These are phyloP conservation scores for Eucalyptus cloeziana DNA, from an alignment of 345 rosid genomes.

Conservation along the genomic window DNA sequence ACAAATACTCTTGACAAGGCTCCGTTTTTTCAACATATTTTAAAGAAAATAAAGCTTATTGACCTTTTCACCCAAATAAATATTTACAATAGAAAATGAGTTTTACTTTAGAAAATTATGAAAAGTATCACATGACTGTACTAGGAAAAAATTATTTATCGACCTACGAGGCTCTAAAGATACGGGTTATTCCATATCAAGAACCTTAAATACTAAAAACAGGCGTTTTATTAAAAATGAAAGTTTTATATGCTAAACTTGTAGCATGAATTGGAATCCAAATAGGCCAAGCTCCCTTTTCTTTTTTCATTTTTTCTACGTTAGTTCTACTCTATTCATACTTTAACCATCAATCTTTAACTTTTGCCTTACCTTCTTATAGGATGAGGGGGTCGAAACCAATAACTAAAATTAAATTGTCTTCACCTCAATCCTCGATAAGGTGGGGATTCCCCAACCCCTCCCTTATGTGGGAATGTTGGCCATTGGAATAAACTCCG, in stretches of 20 bases:
- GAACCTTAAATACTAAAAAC: background rate
- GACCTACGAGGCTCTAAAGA: background rate
- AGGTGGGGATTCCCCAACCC: too few relatives aligned
- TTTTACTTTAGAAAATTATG: background rate
- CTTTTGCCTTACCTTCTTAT: too few relatives aligned
- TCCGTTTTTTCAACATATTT: background rate
- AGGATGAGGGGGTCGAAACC: too few relatives aligned
- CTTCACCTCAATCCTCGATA: fast-evolving
- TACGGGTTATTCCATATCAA: background rate
- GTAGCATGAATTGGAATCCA: background rate
- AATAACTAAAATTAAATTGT: too few relatives aligned
- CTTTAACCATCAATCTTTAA: too few relatives aligned
- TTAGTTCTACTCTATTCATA: too few relatives aligned
- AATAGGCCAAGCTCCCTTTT: background rate
- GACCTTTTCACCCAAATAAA: background rate
- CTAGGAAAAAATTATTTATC: background rate
- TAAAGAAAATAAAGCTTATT: background rate
- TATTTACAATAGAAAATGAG: background rate
- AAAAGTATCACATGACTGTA: background rate
- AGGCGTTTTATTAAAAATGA: background rate
- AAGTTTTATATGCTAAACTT: background rate
- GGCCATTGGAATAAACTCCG: too few relatives aligned
- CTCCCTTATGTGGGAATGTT: too few relatives aligned
- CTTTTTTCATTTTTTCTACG: too few relatives aligned
- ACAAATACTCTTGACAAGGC: background rate